These are phyloP conservation scores for Penicillium sp. DNA, from an alignment of 2,329 filamentous ascomycete genomes.

Conservation along the genomic window DNA sequence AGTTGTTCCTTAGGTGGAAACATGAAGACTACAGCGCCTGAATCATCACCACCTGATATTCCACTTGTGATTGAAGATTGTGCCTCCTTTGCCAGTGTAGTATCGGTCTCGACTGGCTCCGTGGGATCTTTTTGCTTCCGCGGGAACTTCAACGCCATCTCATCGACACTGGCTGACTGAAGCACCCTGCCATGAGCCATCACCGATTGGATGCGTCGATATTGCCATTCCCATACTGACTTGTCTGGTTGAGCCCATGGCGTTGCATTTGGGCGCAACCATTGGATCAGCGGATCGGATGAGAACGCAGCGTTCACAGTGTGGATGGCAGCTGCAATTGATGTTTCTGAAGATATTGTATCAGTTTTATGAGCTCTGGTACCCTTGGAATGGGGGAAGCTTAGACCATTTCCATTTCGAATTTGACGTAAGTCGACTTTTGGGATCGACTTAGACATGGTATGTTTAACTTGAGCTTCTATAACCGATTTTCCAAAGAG, in stretches of 20 bases:
- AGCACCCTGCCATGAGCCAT: conserved; percentile 22
- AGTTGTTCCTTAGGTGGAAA: conserved; percentile 16
- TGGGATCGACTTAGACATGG: not conserved
- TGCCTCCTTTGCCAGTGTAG: not conserved
- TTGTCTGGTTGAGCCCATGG: conserved; percentile 12
- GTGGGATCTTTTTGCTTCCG: not conserved
- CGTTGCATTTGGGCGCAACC: conserved; percentile 22
- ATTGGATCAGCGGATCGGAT: conserved; percentile 26
- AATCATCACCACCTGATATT: conserved; percentile 2
- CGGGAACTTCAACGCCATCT: conserved; percentile 6
- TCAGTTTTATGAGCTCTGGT: not conserved
- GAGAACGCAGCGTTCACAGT: conserved; percentile 26
- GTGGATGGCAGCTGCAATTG: conserved; percentile 14
- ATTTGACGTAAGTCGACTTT: not conserved
- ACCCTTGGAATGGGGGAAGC: not conserved
- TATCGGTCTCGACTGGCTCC: not conserved
- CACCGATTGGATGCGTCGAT: conserved; percentile 22
- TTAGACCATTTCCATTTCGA: conserved; percentile 3
- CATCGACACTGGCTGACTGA: conserved; percentile 4
- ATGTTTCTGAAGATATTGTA: conserved; percentile 8
- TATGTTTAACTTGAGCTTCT: not conserved
- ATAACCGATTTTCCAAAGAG: not conserved
- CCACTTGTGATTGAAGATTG: not conserved
- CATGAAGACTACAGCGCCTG: conserved; percentile 21
- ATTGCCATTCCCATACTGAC: conserved; percentile 21